Percentiles rank a stretch among this genome's conserved stretches.
Conservation (phyloP, 805 yeast genomes). For the Myxozyma udenii region DNA sequence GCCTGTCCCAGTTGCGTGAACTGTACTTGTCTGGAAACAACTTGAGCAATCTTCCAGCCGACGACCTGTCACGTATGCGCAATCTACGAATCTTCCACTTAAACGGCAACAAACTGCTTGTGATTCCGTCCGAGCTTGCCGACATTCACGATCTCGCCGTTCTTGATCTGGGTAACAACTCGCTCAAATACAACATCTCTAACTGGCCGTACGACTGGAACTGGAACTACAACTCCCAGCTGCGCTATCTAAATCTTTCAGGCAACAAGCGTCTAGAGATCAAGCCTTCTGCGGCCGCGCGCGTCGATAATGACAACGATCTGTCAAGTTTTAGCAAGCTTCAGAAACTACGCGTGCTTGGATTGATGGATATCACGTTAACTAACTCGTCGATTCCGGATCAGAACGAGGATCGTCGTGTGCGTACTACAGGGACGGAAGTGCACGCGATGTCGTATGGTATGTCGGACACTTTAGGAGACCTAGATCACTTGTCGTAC, state of each 20-base stretch:
- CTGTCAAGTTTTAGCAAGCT: conserved; percentile 68
- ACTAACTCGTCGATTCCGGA: conserved; percentile 88
- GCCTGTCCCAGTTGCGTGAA: conserved; percentile 56
- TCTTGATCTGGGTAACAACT: conserved; percentile 88
- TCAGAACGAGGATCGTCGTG: conserved; percentile 74
- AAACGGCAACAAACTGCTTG: conserved; percentile 80
- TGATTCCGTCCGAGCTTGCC: conserved; percentile 85
- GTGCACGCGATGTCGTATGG: conserved; percentile 78
- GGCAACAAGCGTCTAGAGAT: conserved; percentile 92
- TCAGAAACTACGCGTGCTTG: conserved; percentile 67
- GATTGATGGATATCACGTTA: conserved; percentile 91
- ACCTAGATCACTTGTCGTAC: conserved; percentile 57
- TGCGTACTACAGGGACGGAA: conserved; percentile 84
- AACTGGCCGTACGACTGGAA: conserved; percentile 98
- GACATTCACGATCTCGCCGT: conserved; percentile 60
- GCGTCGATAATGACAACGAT: conserved; percentile 35
- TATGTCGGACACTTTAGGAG: conserved; percentile 83
- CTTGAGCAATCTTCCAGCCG: conserved; percentile 75
- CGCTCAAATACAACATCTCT: conserved; percentile 83
- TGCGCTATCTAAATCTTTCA: conserved; percentile 80
- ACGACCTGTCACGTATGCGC: conserved; percentile 65
- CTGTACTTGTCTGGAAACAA: conserved; percentile 82
- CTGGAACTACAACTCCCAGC: conserved; percentile 79
- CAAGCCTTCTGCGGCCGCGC: conserved; percentile 56
- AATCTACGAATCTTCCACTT: conserved; percentile 60